Conservation (phyloP, 306 rosid species). For the Sophora flavescens region DNA sequence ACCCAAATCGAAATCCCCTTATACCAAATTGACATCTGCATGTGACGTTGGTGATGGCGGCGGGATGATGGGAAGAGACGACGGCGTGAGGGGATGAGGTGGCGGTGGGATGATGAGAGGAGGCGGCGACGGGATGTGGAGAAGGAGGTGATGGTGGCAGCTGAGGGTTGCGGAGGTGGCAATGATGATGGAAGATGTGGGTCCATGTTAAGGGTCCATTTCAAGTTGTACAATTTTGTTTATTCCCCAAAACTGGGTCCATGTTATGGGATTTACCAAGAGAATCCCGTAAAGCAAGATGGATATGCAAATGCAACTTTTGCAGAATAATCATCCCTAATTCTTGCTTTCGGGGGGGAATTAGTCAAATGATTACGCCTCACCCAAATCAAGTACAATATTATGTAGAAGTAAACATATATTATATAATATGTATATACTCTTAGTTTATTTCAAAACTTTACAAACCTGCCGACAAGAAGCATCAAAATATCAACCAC, state of each 20-base stretch:
- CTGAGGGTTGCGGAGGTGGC: too few species aligned
- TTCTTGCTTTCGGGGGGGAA: not conserved
- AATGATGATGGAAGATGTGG: too few species aligned
- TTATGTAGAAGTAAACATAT: not conserved
- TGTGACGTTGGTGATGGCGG: too few species aligned
- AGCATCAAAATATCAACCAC: not conserved
- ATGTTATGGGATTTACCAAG: not conserved
- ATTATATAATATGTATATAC: not conserved
- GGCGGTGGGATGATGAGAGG: too few species aligned
- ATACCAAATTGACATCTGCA: too few species aligned
- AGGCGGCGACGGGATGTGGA: too few species aligned
- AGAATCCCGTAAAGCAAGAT: not conserved
- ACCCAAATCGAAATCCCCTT: too few species aligned
- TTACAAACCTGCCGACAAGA: not conserved
- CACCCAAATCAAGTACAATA: not conserved
- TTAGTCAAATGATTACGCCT: not conserved
- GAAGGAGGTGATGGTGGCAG: too few species aligned
- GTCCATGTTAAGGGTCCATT: too few species aligned
- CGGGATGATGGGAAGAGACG: too few species aligned
- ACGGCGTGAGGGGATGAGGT: too few species aligned
- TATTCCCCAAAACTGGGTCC: not conserved
- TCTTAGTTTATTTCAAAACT: slow-evolving; percentile 10
- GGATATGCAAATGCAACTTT: not conserved
- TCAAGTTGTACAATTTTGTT: too few species aligned
- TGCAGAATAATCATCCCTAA: not conserved